Evolutionary conservation across 768 basidiomycete species (phyloP).

Genomic region (Serendipita sp.): DNA sequence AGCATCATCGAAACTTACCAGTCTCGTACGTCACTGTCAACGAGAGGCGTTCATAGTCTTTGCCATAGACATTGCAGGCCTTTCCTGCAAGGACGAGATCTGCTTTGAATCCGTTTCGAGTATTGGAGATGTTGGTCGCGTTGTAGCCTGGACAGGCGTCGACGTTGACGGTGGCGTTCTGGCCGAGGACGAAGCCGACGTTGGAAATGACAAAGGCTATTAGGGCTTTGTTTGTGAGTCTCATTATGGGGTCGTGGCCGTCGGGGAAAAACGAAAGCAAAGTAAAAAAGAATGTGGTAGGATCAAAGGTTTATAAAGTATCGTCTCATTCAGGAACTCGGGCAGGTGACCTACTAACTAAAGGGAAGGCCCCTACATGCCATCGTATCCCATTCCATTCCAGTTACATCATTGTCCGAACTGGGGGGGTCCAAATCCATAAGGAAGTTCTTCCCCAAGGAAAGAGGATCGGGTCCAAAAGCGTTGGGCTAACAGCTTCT

Average conservation of each 20-base stretch:
- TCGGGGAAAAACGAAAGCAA: neutral
- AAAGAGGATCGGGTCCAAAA: too few species aligned
- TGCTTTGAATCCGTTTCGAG: constrained; percentile 29
- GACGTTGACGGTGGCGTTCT: neutral
- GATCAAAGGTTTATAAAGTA: too few species aligned
- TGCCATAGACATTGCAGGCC: constrained; percentile 44
- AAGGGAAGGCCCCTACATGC: too few species aligned
- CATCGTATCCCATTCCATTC: too few species aligned
- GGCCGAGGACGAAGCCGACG: neutral
- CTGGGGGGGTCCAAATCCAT: too few species aligned
- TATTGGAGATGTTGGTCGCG: constrained; percentile 26
- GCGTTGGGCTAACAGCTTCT: too few species aligned
- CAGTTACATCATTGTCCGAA: too few species aligned
- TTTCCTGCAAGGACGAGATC: constrained; percentile 34
- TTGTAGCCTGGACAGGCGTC: constrained; percentile 42
- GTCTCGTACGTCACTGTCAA: constrained; percentile 45
- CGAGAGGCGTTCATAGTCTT: constrained; percentile 30
- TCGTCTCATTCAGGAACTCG: too few species aligned
- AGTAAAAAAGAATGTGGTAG: neutral
- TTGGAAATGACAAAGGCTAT: neutral
- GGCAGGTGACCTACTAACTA: too few species aligned
- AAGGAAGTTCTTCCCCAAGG: too few species aligned
- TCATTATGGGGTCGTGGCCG: neutral
- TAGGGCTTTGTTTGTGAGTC: neutral
- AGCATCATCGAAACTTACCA: constrained; percentile 19